Evolutionary conservation across 768 basidiomycete genomes (phyloP), one percentile per base, ranked within the genome.

Genomic region (Rubroboletus pulcherrimus): DNA sequence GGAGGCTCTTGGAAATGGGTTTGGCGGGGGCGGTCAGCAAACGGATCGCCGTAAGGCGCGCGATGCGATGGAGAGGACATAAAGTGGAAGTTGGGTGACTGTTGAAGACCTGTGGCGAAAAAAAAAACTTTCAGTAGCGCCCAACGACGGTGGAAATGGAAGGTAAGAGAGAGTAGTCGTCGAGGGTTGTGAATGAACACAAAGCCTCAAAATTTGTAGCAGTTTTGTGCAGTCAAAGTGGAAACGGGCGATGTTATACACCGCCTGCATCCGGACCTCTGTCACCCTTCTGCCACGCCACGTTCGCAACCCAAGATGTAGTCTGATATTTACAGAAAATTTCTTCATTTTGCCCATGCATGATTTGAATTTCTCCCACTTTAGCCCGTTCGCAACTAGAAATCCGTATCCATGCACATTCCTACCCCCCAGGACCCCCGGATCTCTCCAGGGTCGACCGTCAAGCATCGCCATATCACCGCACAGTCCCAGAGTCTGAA

Each of bases 1-100:
- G 81, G 79, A 60, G 87, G 86, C 35, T 79, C 74, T 64, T 87
- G 88, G 51, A 72, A 70, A 49, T 82, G 84, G 41, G 81, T 74
- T 50, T 78, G 81, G 51, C 78, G 82, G 53, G 82, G 79, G 21
- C 82, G 77, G 74, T 91, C 89, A 47, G 83, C 77, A 68, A 91
- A 92, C 7, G 91, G 91, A 69, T 92, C 87, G 31, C 73, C 75
- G 50, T 78, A 77, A 17, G 65, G 71, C 55, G 70, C 71, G 45
- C 64, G 66, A 30, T 68, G 71, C 51, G 72, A 56, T 6, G 67
- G 55, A 48, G 64, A 66, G 41, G 71, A 59, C 70, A 71, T 71
- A 37, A 12, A 48, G 21, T 19, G 42, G 31, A 43, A 49, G 55
- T 21, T 46, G 19, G 21, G 26, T 49, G 38, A 17, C 3, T 26